Percentiles rank a stretch among this genome's conserved stretches.
phyloP scores from a whole-genome alignment of 75 land plant genomes.

The Isoetes taiwanensis region DNA sequence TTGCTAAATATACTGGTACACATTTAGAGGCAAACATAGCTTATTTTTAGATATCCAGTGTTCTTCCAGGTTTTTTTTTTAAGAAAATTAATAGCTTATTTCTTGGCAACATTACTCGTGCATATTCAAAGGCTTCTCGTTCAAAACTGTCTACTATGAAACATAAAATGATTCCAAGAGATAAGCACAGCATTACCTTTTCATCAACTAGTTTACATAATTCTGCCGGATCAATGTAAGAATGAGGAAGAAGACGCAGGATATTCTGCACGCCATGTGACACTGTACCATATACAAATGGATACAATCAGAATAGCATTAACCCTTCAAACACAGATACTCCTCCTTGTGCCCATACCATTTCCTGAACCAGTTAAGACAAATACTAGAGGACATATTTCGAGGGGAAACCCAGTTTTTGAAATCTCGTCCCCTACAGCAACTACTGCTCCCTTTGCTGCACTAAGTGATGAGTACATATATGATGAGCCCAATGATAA shows the following conservation, averaged over 20 bases:
- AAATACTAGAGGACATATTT: slow-evolving; percentile 74
- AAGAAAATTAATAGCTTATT: too few relatives aligned
- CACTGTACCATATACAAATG: slow-evolving; percentile 38
- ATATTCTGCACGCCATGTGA: slow-evolving; percentile 94
- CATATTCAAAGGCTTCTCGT: too few relatives aligned
- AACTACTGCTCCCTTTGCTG: slow-evolving; percentile 88
- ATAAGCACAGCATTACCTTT: background rate
- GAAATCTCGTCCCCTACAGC: slow-evolving; percentile 88
- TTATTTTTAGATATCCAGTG: background rate
- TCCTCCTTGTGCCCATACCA: slow-evolving; percentile 41
- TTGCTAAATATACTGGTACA: too few relatives aligned
- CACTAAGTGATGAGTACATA: slow-evolving; percentile 82
- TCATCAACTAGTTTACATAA: slow-evolving; percentile 37
- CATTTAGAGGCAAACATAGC: too few relatives aligned
- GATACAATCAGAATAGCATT: background rate
- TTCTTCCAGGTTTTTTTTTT: background rate
- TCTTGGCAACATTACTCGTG: too few relatives aligned
- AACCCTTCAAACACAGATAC: background rate
- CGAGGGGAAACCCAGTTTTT: slow-evolving; percentile 63
- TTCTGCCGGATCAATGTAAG: slow-evolving; percentile 51
- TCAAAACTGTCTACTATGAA: too few relatives aligned
- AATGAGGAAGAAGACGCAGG: slow-evolving; percentile 81
- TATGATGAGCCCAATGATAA: slow-evolving; percentile 78
- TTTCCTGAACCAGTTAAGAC: slow-evolving; percentile 94
- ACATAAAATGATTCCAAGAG: background rate